These are phyloP conservation scores for Stachybotrys elegans DNA, from an alignment of 2,329 filamentous ascomycete species.

Conservation along the genomic window DNA sequence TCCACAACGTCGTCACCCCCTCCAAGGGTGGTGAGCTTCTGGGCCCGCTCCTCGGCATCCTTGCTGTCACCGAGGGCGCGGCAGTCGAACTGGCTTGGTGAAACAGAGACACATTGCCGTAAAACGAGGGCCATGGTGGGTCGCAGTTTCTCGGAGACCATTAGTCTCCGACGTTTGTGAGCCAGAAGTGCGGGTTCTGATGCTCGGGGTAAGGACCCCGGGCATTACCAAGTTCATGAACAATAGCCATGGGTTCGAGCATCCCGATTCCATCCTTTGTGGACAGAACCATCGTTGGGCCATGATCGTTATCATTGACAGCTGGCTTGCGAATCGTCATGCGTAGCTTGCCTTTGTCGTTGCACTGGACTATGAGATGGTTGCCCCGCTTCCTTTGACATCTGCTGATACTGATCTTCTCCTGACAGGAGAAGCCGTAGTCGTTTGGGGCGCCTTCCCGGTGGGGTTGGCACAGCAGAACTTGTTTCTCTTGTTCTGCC, in stretches of 20 bases:
- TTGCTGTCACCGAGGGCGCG: background rate
- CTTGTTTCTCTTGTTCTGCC: constrained; percentile 13
- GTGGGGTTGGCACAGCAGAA: constrained; percentile 10
- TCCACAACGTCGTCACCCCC: constrained; percentile 1
- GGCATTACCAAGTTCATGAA: constrained; percentile 21
- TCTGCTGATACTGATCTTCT: constrained; percentile 7
- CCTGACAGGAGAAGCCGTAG: constrained; percentile 9
- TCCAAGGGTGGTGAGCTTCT: background rate
- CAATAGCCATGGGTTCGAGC: constrained; percentile 11
- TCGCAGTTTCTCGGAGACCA: background rate
- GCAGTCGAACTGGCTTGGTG: background rate
- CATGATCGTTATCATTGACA: constrained; percentile 4
- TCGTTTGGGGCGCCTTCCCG: background rate
- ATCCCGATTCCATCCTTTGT: constrained; percentile 6
- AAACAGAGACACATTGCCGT: background rate
- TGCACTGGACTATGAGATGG: constrained; percentile 7
- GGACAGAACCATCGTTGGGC: constrained; percentile 11
- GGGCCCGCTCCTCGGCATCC: constrained; percentile 1
- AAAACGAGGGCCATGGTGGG: background rate
- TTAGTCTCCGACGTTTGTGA: background rate
- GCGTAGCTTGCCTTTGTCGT: constrained; percentile 4
- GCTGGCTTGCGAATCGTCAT: constrained; percentile 6
- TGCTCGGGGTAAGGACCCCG: constrained; percentile 22
- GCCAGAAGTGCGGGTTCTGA: constrained; percentile 19
- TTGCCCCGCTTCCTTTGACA: constrained; percentile 5